Evolutionary conservation across 1,284 basidiomycete genomes (phyloP).

Genomic region (Coniophora puteana): DNA sequence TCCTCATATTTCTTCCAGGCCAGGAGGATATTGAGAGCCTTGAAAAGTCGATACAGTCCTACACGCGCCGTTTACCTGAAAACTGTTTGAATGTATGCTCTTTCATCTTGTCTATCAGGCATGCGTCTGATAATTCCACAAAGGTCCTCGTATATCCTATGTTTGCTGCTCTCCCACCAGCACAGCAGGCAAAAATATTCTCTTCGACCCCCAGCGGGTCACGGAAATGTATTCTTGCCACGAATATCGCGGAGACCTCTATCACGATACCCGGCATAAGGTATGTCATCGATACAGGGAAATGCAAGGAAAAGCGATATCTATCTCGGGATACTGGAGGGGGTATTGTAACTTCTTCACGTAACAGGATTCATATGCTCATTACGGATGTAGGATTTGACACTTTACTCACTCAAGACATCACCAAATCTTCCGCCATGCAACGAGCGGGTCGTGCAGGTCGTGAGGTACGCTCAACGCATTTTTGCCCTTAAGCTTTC

Average conservation of each 20-base stretch:
- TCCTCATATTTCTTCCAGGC: slow-evolving; percentile 93
- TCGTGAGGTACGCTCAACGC: slow-evolving; percentile 77
- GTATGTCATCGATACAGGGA: slow-evolving; percentile 94
- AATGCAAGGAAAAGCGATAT: slow-evolving; percentile 94
- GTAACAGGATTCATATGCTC: slow-evolving; percentile 2
- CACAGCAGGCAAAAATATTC: slow-evolving; percentile 81
- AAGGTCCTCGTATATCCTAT: slow-evolving; percentile 77
- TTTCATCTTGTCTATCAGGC: slow-evolving; percentile 4
- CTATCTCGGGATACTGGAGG: slow-evolving; percentile 62
- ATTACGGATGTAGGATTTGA: slow-evolving; percentile 65
- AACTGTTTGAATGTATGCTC: slow-evolving; percentile 47
- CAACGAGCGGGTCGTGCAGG: slow-evolving; percentile 89
- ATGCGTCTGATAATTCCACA: background rate
- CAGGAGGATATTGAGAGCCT: slow-evolving; percentile 97
- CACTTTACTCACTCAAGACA: slow-evolving; percentile 79
- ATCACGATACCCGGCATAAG: slow-evolving; percentile 96
- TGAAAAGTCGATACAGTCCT: slow-evolving; percentile 66
- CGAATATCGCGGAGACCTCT: slow-evolving; percentile 97
- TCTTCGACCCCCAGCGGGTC: slow-evolving; percentile 61
- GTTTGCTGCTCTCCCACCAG: slow-evolving; percentile 81
- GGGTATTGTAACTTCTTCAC: slow-evolving; percentile 38
- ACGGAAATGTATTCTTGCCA: slow-evolving; percentile 90
- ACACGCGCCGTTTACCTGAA: slow-evolving; percentile 61
- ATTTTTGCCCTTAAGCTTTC: background rate
- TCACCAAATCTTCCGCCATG: slow-evolving; percentile 88